Evolutionary conservation across 148 eudicot species (phyloP).

Genomic region (Hydrangea macrophylla): DNA sequence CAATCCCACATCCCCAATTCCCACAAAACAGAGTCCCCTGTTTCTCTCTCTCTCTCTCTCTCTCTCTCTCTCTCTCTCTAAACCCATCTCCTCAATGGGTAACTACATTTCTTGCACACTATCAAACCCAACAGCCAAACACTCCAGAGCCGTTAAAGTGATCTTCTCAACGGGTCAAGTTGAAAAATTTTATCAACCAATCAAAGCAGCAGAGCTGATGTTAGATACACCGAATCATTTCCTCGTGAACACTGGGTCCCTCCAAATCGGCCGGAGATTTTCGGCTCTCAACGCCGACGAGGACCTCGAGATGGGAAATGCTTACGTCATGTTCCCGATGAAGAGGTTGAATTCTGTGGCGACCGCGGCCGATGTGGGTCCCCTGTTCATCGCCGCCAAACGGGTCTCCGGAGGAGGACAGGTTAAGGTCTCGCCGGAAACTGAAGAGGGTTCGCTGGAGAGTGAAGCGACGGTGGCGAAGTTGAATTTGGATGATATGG

Average conservation of each 20-base stretch:
- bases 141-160: constrained; percentile 37
- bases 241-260: constrained; percentile 46
- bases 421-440: constrained; percentile 58
- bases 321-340: constrained; percentile 74
- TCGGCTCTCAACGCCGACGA: constrained; percentile 75
- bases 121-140: constrained; percentile 18
- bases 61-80: background rate
- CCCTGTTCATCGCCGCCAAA: constrained; percentile 55
- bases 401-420: constrained; percentile 22
- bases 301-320: constrained; percentile 59
- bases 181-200: constrained; percentile 38
- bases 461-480: constrained; percentile 15
- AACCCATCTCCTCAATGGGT: no score
- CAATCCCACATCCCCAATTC: background rate
- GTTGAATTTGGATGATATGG: constrained; percentile 49
- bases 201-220: constrained; percentile 83
- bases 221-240: constrained; percentile 63
- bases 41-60: background rate
- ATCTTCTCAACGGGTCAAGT: constrained; percentile 71
- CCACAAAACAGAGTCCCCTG: background rate
- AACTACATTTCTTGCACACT: constrained; percentile 76
- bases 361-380: constrained; percentile 67
- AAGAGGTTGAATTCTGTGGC: constrained; percentile 56
- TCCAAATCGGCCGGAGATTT: constrained; percentile 55
- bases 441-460: background rate